These are phyloP conservation scores for Trichoderma gracile DNA, from an alignment of 2,329 filamentous ascomycete species.

Conservation along the genomic window DNA sequence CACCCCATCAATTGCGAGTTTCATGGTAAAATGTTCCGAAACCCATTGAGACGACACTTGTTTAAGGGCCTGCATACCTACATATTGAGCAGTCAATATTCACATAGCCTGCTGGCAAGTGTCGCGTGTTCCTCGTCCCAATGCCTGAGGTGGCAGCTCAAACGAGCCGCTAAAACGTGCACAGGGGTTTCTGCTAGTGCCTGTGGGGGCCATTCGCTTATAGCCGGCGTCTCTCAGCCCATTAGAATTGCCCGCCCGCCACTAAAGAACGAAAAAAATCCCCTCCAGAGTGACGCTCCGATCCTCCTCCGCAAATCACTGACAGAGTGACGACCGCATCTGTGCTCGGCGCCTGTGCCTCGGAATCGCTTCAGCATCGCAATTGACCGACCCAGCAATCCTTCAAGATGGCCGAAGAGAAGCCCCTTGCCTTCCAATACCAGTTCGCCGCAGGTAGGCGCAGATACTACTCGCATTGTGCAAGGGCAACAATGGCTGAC, in stretches of 20 bases:
- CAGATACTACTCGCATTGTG: conserved; percentile 26
- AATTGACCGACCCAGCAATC: conserved; percentile 15
- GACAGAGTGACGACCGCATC: conserved; percentile 11
- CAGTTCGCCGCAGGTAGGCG: conserved; percentile 85
- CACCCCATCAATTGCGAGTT: not conserved
- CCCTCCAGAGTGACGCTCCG: conserved; percentile 22
- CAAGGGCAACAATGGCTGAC: not conserved
- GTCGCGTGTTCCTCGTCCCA: conserved; percentile 11
- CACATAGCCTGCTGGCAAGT: not conserved
- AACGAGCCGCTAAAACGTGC: not conserved
- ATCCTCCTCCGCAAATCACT: conserved; percentile 24
- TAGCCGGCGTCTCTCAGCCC: conserved; percentile 23
- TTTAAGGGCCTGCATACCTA: too few species aligned
- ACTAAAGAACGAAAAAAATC: conserved; percentile 17
- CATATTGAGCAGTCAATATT: not conserved
- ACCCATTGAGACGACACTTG: too few species aligned
- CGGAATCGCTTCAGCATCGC: conserved; percentile 28
- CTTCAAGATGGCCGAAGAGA: conserved; percentile 62
- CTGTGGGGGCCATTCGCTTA: conserved; percentile 23
- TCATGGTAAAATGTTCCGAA: not conserved
- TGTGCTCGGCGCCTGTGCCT: conserved; percentile 26
- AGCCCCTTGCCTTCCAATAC: conserved; percentile 88
- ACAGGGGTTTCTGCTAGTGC: conserved; percentile 17
- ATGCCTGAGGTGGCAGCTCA: not conserved
- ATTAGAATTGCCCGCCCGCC: conserved; percentile 8